Conservation (phyloP, 768 basidiomycete species). For the Termitomyces bulborhizus region DNA sequence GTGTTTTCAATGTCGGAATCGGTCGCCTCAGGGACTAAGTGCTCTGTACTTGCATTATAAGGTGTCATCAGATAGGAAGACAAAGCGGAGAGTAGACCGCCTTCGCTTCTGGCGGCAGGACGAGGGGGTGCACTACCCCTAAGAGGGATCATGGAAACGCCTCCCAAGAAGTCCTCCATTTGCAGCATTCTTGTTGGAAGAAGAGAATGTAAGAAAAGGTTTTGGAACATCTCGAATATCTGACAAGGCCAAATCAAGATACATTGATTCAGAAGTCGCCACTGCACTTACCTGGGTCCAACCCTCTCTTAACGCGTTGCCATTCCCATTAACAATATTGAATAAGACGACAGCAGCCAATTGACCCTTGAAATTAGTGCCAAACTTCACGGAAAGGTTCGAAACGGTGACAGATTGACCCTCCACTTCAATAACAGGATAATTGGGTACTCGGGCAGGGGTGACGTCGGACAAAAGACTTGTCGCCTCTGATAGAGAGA, state of each 20-base stretch:
- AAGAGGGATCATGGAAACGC: conserved; percentile 87
- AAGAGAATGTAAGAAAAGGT: conserved; percentile 89
- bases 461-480: conserved; percentile 73
- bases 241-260: conserved; percentile 22
- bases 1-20: conserved; percentile 92
- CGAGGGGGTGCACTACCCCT: conserved; percentile 65
- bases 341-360: conserved; percentile 96
- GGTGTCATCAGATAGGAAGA: conserved; percentile 98
- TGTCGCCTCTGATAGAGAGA: conserved; percentile 89
- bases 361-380: conserved; percentile 92
- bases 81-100: conserved; percentile 88
- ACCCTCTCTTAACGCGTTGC: conserved; percentile 87
- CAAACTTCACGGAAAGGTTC: conserved; percentile 87
- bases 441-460: conserved; percentile 69
- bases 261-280: neutral
- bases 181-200: conserved; percentile 88
- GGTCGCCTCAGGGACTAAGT: conserved; percentile 79
- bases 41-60: conserved; percentile 71
- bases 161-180: conserved; percentile 99
- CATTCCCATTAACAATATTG: conserved; percentile 96
- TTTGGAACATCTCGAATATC: conserved; percentile 99
- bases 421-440: conserved; percentile 87
- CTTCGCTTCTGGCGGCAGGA: conserved; percentile 63
- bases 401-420: conserved; percentile 88
- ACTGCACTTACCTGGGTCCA: conserved; percentile 74